These are phyloP conservation scores for Moesziomyces antarcticus DNA, from an alignment of 1,284 basidiomycete species.

Conservation along the genomic window DNA sequence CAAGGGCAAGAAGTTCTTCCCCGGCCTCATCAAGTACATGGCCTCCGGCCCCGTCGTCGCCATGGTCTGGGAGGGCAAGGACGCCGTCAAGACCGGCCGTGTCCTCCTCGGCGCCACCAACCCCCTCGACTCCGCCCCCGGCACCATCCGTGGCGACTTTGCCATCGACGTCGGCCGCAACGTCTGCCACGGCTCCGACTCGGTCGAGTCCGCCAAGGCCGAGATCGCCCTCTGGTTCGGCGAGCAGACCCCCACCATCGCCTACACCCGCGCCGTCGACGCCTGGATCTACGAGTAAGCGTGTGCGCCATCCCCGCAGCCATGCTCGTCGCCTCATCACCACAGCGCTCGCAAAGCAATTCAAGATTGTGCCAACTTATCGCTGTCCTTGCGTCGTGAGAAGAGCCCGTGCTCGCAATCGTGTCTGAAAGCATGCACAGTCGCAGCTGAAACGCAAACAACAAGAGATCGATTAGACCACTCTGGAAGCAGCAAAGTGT, in stretches of 20 bases:
- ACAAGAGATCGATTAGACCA: too few relatives aligned
- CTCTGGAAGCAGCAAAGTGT: too few relatives aligned
- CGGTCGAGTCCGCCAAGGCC: slow-evolving; percentile 65
- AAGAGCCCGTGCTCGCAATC: too few relatives aligned
- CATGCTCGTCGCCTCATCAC: too few relatives aligned
- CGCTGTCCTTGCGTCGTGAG: too few relatives aligned
- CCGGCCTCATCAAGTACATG: slow-evolving; percentile 72
- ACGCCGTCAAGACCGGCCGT: slow-evolving; percentile 74
- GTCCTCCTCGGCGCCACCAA: slow-evolving; percentile 96
- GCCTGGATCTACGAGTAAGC: slow-evolving; percentile 66
- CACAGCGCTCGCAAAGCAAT: too few relatives aligned
- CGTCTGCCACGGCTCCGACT: slow-evolving; percentile 81
- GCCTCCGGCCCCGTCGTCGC: slow-evolving; percentile 92
- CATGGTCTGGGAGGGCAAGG: slow-evolving; percentile 97
- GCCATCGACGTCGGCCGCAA: slow-evolving; percentile 83
- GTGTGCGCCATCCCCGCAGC: too few relatives aligned
- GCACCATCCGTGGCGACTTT: slow-evolving; percentile 60
- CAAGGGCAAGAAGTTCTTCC: slow-evolving; percentile 68
- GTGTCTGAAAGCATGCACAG: too few relatives aligned
- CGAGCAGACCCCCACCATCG: slow-evolving; percentile 63
- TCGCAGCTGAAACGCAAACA: too few relatives aligned
- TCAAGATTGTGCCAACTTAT: too few relatives aligned
- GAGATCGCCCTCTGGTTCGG: slow-evolving; percentile 68
- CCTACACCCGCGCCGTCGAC: slow-evolving; percentile 62
- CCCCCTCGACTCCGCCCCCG: slow-evolving; percentile 85